Evolutionary conservation across 495 filamentous ascomycete species (phyloP), one percentile per base, ranked within the genome.

Genomic region (Pyrenula massariospora): DNA sequence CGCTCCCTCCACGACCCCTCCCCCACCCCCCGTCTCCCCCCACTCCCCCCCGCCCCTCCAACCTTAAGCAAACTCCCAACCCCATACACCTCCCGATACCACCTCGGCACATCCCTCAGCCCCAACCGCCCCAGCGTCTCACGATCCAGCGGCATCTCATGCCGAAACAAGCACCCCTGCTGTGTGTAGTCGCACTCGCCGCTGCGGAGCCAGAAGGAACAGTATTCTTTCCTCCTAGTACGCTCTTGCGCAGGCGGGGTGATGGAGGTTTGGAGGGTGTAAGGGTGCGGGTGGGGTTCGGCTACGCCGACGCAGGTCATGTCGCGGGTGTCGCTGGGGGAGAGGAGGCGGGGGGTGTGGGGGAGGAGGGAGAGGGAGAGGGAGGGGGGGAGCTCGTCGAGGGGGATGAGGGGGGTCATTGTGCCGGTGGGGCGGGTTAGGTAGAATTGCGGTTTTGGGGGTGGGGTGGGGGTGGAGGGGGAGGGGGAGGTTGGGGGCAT

Each of bases 111-210:
- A 36, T 71, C 67, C 10, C 69, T 66, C 31, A 85, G 72, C 1
- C 90, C 90, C 11, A 92, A 74, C 25, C 70, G 67, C 48, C 77
- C 69, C 59, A 91, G 76, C 52, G 78, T 84, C 0, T 66, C 70
- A 25, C 60, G 62, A 48, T 86, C 83, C 22, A 69, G 67, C 0
- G 91, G 91, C 82, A 95, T 92, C 63, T 91, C 85, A 64, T 96
- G 91, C 69, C 86, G 87, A 72, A 81, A 96, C 60, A 84, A 76
- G 69, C 91, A 95, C 2, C 91, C 90, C 63, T 90, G 84, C 65
- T 92, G 86, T 42, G 77, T 81, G 68, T 87, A 96, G 62, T 87
- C 86, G 67, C 91, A 96, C 54, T 85, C 81, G 25, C 90, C 90
- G 50, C 84, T 83, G 58, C 85, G 83, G 49, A 95, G 82, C 88